phyloP scores from a whole-genome alignment of 1,139 yeast genomes.

The Blastobotrys proliferans region DNA sequence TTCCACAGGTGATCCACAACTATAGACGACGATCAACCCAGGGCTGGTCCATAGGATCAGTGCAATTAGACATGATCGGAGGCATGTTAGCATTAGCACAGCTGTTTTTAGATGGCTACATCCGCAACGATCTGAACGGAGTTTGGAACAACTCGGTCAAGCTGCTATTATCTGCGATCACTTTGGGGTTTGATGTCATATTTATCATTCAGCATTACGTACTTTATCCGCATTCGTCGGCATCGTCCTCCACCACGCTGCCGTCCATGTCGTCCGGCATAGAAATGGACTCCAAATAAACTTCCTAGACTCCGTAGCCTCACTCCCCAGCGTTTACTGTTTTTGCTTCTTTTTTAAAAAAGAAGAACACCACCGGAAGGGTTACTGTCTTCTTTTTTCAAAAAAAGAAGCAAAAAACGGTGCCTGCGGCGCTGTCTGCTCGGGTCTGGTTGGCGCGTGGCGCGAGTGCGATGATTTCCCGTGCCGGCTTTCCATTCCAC shows the following conservation, averaged over 20 bases:
- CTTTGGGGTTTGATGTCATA: conserved; percentile 32
- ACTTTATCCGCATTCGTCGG: conserved; percentile 3
- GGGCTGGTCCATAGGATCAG: conserved; percentile 54
- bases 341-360: too few relatives aligned
- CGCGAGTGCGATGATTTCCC: too few relatives aligned
- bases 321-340: too few relatives aligned
- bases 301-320: too few relatives aligned
- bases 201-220: conserved; percentile 33
- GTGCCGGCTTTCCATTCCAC: too few relatives aligned
- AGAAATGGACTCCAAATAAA: too few relatives aligned
- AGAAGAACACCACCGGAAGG: too few relatives aligned
- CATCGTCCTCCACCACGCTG: background rate
- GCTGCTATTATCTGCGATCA: conserved; percentile 31
- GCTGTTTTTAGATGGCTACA: conserved; percentile 40
- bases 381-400: too few relatives aligned
- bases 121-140: conserved; percentile 31
- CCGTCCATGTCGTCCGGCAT: background rate
- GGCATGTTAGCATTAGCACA: conserved; percentile 50
- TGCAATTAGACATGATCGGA: conserved; percentile 49
- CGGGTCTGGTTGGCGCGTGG: too few relatives aligned
- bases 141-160: conserved; percentile 36
- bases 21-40: conserved; percentile 49
- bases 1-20: conserved; percentile 59
- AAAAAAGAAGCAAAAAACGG: too few relatives aligned
- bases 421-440: too few relatives aligned